A percentile compares a stretch with the other conserved stretches of the same genome.
These are phyloP conservation scores for Pistacia vera DNA, from an alignment of 345 rosid species.

Conservation along the genomic window DNA sequence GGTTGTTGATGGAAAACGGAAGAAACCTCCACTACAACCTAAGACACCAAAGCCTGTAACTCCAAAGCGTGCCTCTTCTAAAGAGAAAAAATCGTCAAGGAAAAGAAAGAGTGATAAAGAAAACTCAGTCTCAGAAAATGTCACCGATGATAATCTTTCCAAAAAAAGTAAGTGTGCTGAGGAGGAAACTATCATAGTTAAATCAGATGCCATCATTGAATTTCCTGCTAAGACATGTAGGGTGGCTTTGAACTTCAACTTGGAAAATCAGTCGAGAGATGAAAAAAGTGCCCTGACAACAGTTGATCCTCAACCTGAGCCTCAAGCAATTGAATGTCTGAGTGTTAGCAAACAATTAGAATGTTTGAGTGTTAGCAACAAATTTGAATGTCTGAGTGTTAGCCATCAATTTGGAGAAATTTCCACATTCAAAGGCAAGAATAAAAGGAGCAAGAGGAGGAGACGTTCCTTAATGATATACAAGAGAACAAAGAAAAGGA, in stretches of 20 bases:
- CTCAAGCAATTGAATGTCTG: neutral
- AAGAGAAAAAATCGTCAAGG: neutral
- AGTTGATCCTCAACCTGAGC: neutral
- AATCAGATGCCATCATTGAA: neutral
- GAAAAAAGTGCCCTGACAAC: neutral
- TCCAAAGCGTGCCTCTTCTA: conserved; percentile 6
- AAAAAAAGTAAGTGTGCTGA: conserved; percentile 14
- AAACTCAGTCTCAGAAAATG: neutral
- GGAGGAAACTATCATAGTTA: neutral
- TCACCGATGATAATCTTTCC: neutral
- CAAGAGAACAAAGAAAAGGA: conserved; percentile 26
- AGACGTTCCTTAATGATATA: neutral
- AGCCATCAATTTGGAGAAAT: no score
- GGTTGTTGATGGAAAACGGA: conserved; percentile 16
- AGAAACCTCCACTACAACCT: conserved; percentile 21
- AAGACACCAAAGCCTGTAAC: conserved; percentile 15
- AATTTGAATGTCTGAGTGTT: no score
- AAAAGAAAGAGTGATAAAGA: conserved; percentile 17
- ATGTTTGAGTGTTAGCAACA: neutral
- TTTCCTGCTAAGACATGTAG: neutral
- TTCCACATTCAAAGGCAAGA: no score
- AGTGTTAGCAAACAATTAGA: neutral
- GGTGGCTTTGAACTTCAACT: conserved; percentile 12
- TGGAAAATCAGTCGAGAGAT: neutral
- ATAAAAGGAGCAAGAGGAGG: neutral